These are phyloP conservation scores for Yamadazyma dendronema DNA, from an alignment of 1,139 yeast species.

Conservation along the genomic window DNA sequence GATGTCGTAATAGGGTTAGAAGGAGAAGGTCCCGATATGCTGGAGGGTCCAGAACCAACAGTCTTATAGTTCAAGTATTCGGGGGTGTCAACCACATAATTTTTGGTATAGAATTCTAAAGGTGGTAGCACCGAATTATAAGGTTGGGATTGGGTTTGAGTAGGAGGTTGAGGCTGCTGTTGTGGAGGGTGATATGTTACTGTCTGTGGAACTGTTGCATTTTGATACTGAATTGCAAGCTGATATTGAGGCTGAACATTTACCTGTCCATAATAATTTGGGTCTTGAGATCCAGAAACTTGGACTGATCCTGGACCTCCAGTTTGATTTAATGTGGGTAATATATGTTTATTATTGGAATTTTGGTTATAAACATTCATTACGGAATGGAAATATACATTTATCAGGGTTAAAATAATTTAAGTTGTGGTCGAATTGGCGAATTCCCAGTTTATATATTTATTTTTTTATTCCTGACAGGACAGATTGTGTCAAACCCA, in stretches of 20 bases:
- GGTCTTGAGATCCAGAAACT: not conserved
- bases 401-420: not conserved
- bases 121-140: conserved; percentile 4
- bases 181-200: conserved; percentile 1
- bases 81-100: conserved; percentile 1
- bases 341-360: conserved; percentile 15
- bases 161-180: conserved; percentile 1
- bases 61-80: not conserved
- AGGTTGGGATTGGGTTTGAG: not conserved
- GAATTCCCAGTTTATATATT: conserved; percentile 2
- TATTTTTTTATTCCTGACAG: conserved; percentile 7
- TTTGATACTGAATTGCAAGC: not conserved
- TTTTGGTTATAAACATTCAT: conserved; percentile 13
- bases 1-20: too few species aligned
- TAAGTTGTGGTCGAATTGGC: not conserved
- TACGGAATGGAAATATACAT: not conserved
- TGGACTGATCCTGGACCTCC: not conserved
- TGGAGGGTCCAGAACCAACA: not conserved
- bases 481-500: conserved; percentile 11
- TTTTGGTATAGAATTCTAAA: conserved; percentile 7
- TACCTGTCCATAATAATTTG: too few species aligned
- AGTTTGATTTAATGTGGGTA: conserved; percentile 12
- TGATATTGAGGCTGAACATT: too few species aligned
- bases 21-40: not conserved
- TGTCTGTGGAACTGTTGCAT: not conserved